A percentile compares a stretch with the other conserved stretches of the same genome.
These are phyloP conservation scores for Verticillium dahliae DNA, from an alignment of 2,329 filamentous ascomycete species.

Conservation along the genomic window DNA sequence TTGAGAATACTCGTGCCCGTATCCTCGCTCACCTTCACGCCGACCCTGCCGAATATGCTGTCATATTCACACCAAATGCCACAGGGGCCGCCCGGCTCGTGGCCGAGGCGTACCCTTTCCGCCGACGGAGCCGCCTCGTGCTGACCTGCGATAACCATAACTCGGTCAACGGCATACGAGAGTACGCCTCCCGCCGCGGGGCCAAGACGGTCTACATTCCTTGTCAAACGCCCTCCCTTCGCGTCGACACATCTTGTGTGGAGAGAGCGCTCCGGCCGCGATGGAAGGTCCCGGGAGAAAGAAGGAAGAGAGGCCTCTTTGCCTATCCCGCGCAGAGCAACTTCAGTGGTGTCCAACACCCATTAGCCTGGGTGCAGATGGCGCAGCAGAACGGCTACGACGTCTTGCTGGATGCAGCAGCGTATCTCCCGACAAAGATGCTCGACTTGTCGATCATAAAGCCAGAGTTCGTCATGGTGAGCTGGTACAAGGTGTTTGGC, in stretches of 20 bases:
- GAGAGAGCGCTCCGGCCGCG: conserved; percentile 13
- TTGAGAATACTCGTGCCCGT: conserved; percentile 22
- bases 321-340: conserved; percentile 40
- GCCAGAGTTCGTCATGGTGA: conserved; percentile 30
- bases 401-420: conserved; percentile 32
- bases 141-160: conserved; percentile 35
- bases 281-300: not conserved
- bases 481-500: conserved; percentile 36
- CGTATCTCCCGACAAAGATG: conserved; percentile 27
- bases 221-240: conserved; percentile 17
- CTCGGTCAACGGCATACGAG: conserved; percentile 30
- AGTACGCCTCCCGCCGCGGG: conserved; percentile 21
- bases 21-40: conserved; percentile 27
- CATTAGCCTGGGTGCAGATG: conserved; percentile 25
- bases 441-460: conserved; percentile 25
- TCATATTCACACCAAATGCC: conserved; percentile 33
- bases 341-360: conserved; percentile 34
- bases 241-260: conserved; percentile 18
- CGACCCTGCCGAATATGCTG: conserved; percentile 27
- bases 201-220: conserved; percentile 23
- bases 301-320: conserved; percentile 27
- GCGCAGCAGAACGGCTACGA: conserved; percentile 30
- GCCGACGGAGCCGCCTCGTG: conserved; percentile 17
- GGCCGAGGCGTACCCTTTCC: conserved; percentile 30
- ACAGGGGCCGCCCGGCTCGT: conserved; percentile 30